phyloP scores from a whole-genome alignment of 495 filamentous ascomycete species.

The Neurospora intermedia region DNA sequence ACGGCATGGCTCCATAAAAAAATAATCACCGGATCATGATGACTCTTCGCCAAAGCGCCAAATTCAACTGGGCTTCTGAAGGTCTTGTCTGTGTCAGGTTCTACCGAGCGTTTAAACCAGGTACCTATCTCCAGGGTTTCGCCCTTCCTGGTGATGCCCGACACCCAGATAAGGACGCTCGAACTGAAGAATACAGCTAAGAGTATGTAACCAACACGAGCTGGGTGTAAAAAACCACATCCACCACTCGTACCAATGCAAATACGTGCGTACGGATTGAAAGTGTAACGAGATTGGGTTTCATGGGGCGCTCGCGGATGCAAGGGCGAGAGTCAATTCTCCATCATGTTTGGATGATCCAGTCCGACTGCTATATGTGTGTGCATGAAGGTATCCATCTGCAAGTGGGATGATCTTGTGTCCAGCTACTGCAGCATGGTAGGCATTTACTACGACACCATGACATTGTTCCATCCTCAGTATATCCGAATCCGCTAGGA shows the following conservation, averaged over 20 bases:
- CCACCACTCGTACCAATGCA: not conserved
- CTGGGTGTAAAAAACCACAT: not conserved
- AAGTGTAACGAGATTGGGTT: not conserved
- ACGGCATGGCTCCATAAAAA: not conserved
- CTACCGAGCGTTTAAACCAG: not conserved
- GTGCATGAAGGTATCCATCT: not conserved
- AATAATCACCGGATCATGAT: not conserved
- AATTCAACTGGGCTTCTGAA: not conserved
- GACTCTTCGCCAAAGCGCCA: not conserved
- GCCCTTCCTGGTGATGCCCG: no score
- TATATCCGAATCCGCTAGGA: not conserved
- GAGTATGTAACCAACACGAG: not conserved
- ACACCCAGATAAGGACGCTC: not conserved
- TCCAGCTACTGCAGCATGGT: not conserved
- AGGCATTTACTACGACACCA: not conserved
- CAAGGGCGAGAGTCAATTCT: not conserved
- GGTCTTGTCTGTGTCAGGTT: not conserved
- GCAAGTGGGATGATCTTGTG: not conserved
- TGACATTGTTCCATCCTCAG: not conserved
- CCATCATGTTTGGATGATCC: not conserved
- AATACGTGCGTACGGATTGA: not conserved
- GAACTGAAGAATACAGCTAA: not conserved
- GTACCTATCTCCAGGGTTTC: not conserved
- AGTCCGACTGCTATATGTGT: not conserved
- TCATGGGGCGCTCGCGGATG: not conserved